Evolutionary conservation across 2,329 filamentous ascomycete species (phyloP), one percentile per base, ranked within the genome.

Genomic region (Davidsoniella eucalypti): DNA sequence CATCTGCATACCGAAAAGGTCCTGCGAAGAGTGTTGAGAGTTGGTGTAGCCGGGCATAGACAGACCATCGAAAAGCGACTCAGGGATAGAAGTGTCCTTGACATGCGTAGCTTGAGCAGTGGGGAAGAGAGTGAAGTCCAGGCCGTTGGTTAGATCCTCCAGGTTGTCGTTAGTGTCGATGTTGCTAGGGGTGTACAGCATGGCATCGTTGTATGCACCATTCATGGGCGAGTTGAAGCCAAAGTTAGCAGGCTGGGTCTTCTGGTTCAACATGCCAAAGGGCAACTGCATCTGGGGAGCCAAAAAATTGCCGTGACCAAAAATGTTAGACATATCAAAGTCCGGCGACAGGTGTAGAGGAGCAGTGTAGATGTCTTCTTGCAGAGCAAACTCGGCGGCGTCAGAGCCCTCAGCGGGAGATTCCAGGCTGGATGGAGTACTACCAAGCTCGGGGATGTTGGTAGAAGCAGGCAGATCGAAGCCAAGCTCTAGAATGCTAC

Each of bases 111-210:
- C 21, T 16, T 26, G 29, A 1, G 26, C 41, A 18, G 29, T 29
- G n/a, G 72, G 71, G 58, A 73, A 86, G 14, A 87, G 70, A 16
- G 75, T 72, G 57, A 86, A 87, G 61, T 86, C 82, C 26, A 43
- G 23, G 8, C 21, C 17, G 47, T 49, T 42, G 12, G 42, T 59
- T 36, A 66, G 67, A 26, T 80, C 78, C 39, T 76, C 73, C 56
- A 78, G 83, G 38, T 72, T 73, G 58, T 86, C 81, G 54, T 87
- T 82, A 23, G 78, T 69, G 21, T 76, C 73, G 16, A 68, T 67
- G 53, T 78, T 63, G 0, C 79, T 80, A 44, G 82, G 78, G 8
- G 82, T 82, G 63, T 72, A 82, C 29, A 86, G 71, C 66, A 84
- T 83, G 1, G 78, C 67, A 38, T 53, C 47, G 8, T 33, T 33